Evolutionary conservation across 1,139 yeast species (phyloP), one percentile per base, ranked within the genome.

Genomic region (Schwanniomyces etchellsii): DNA sequence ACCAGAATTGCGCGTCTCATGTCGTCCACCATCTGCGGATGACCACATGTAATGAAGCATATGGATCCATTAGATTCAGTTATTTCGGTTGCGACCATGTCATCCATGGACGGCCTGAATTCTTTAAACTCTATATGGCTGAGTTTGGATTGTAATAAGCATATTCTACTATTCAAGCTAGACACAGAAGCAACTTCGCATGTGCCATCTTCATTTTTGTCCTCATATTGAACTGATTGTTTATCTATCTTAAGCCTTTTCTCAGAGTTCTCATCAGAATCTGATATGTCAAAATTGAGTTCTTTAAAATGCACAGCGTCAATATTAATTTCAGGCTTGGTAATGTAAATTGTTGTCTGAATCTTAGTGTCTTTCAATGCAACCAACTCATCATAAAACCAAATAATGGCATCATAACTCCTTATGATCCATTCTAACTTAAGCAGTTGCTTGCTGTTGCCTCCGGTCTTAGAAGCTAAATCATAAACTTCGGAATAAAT

Each of bases 11-110:
- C 34, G 27, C 55, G 46, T 31, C 81, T 55, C 24, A 73, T 38
- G 16, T 62, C 64, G 43, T 74, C 81, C 34, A 73, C 76, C 71
- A 74, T 63, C 5, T 45, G 35, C 10, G 74, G 70, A 33, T 73
- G 76, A 2, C 80, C 80, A 55, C 81, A 75, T 4, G 71, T 50
- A 3, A 69, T 55, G 31, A 73, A 61, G 0, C 71, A 71, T 24
- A 61, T 48, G 2, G 69, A 56, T 3, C 63, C 64, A 2, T 35
- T 30, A 4, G 62, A 48, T 26, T 54, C 58, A 4, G 42, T 41
- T 10, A 60, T 40, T 34, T 60, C 63, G 10, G 40, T 28, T 12
- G 38, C 33, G 2, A 64, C 57, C 9, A 61, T 27, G 1, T 38
- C 43, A 6, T 50, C 48, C 35, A 63, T 45, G 13, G 37, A 31